phyloP scores from a whole-genome alignment of 2,329 filamentous ascomycete species.

The Coniochaeta prunicola region DNA sequence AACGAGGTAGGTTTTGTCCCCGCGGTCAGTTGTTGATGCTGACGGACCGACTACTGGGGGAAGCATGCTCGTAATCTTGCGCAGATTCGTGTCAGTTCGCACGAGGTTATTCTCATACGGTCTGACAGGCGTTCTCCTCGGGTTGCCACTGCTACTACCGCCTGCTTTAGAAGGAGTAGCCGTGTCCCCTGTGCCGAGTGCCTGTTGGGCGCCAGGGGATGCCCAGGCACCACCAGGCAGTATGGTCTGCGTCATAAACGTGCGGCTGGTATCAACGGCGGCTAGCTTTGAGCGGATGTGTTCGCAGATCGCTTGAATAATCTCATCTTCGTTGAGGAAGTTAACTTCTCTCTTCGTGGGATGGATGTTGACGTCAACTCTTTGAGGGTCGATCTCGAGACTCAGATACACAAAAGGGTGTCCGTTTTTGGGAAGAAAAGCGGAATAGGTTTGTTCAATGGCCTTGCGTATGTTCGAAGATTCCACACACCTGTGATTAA shows the following conservation, averaged over 20 bases:
- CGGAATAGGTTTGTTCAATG: constrained; percentile 80
- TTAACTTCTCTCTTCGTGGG: constrained; percentile 96
- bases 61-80: constrained; percentile 97
- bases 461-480: constrained; percentile 83
- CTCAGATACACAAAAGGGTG: constrained; percentile 92
- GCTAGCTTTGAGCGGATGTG: constrained; percentile 72
- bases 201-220: constrained; percentile 13
- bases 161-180: constrained; percentile 25
- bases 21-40: constrained; percentile 25
- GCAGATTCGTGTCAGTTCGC: constrained; percentile 77
- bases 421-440: constrained; percentile 85
- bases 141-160: constrained; percentile 27
- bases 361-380: constrained; percentile 96
- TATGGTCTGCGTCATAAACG: constrained; percentile 88
- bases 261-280: constrained; percentile 85
- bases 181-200: constrained; percentile 9
- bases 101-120: constrained; percentile 83
- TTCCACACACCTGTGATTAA: constrained; percentile 92
- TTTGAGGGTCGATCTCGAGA: constrained; percentile 82
- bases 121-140: constrained; percentile 33
- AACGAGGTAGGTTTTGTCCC: constrained; percentile 12
- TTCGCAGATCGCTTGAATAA: constrained; percentile 77
- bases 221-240: constrained; percentile 56
- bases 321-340: constrained; percentile 95
- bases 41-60: constrained; percentile 36